phyloP scores from a whole-genome alignment of 2,329 filamentous ascomycete genomes.

The Tolypocladium ovalisporum region DNA sequence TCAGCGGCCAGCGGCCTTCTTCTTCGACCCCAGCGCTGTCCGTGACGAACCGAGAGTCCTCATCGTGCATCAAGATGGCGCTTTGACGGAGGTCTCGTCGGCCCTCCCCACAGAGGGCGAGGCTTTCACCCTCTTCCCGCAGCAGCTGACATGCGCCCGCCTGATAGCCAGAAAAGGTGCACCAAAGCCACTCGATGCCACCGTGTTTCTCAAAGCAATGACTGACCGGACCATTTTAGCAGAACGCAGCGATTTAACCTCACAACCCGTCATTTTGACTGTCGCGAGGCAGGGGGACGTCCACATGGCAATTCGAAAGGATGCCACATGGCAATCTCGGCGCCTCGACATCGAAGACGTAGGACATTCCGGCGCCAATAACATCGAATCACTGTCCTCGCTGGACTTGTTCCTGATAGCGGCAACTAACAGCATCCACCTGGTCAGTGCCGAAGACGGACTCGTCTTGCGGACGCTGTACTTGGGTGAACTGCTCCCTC shows the following conservation, averaged over 20 bases:
- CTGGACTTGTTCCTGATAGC: conserved; percentile 52
- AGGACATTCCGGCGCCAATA: conserved; percentile 36
- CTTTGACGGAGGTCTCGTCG: conserved; percentile 41
- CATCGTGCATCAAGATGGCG: conserved; percentile 53
- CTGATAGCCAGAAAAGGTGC: conserved; percentile 34
- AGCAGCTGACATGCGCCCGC: conserved; percentile 38
- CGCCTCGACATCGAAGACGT: conserved; percentile 28
- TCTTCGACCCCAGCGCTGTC: conserved; percentile 40
- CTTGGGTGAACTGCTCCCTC: conserved; percentile 45
- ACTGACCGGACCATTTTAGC: background rate
- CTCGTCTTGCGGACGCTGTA: conserved; percentile 49
- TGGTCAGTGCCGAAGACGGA: conserved; percentile 33
- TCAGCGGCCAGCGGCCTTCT: conserved; percentile 51
- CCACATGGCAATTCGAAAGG: conserved; percentile 31
- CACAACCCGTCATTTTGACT: conserved; percentile 24
- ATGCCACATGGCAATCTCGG: conserved; percentile 37
- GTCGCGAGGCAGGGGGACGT: conserved; percentile 39
- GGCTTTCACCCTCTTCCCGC: conserved; percentile 39
- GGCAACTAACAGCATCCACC: conserved; percentile 46
- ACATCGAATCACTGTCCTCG: conserved; percentile 46
- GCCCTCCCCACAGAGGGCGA: conserved; percentile 27
- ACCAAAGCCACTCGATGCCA: conserved; percentile 2
- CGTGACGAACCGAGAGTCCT: conserved; percentile 37
- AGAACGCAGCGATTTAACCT: conserved; percentile 5
- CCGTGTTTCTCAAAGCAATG: background rate